Evolutionary conservation across 371 early-diverging fungal genomes (phyloP).

Genomic region (Circinella minor): DNA sequence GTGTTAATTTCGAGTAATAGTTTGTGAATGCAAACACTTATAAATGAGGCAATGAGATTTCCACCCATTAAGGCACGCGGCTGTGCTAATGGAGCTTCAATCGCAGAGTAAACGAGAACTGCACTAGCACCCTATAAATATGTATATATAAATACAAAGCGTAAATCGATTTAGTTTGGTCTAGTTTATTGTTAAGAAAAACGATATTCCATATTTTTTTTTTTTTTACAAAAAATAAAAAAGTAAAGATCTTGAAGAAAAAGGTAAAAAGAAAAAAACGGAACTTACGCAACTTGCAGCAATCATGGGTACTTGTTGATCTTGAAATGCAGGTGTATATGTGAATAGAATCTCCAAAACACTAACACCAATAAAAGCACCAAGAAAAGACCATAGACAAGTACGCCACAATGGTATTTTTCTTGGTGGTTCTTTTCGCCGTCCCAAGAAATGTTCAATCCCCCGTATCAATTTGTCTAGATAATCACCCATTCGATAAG

Average conservation of each 20-base stretch:
- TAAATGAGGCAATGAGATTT: constrained; percentile 63
- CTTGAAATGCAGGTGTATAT: constrained; percentile 29
- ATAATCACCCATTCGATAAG: constrained; percentile 17
- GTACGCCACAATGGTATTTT: constrained; percentile 38
- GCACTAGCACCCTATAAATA: constrained; percentile 62
- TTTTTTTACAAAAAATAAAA: not conserved
- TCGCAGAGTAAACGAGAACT: constrained; percentile 72
- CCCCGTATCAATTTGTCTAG: constrained; percentile 10
- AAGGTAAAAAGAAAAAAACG: not conserved
- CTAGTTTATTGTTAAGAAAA: not conserved
- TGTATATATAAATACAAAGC: not conserved
- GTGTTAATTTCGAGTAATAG: constrained; percentile 55
- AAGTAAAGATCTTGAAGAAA: not conserved
- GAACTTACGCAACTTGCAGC: constrained; percentile 54
- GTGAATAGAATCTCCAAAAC: constrained; percentile 38
- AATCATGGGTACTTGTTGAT: constrained; percentile 40
- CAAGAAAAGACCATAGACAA: constrained; percentile 50
- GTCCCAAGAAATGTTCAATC: constrained; percentile 26
- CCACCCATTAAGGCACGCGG: constrained; percentile 72
- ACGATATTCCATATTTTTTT: not conserved
- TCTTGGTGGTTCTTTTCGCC: constrained; percentile 16
- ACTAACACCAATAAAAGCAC: constrained; percentile 51
- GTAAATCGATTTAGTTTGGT: too few species aligned
- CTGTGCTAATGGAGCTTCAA: constrained; percentile 76
- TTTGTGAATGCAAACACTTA: constrained; percentile 67